Percentiles rank a stretch among this genome's conserved stretches.
These are phyloP conservation scores for Metschnikowia drakensbergensis DNA, from an alignment of 805 yeast species.

Conservation along the genomic window DNA sequence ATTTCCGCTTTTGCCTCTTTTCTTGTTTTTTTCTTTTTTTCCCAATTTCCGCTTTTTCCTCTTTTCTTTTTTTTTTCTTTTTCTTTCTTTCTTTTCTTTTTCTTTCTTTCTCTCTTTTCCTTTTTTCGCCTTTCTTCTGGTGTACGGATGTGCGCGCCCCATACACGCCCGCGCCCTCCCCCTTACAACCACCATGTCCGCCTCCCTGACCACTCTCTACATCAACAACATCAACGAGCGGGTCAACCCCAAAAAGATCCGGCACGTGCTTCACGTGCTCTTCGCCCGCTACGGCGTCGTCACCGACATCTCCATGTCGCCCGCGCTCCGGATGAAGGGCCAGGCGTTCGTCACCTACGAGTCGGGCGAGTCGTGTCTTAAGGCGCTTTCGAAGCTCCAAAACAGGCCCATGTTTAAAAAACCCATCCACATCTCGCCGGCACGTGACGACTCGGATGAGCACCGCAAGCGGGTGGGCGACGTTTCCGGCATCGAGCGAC, in stretches of 20 bases:
- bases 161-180: too few species aligned
- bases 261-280: constrained; percentile 35
- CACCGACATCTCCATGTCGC: constrained; percentile 51
- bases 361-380: constrained; percentile 37
- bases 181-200: too few species aligned
- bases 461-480: constrained; percentile 13
- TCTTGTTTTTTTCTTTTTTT: too few species aligned
- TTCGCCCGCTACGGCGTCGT: constrained; percentile 49
- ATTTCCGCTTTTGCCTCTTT: too few species aligned
- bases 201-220: constrained; percentile 37
- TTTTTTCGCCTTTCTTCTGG: too few species aligned
- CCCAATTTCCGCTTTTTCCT: too few species aligned
- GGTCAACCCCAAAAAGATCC: constrained; percentile 50
- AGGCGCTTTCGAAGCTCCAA: constrained; percentile 44
- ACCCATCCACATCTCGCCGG: constrained; percentile 43
- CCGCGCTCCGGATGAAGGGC: constrained; percentile 66
- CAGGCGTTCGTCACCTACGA: constrained; percentile 74
- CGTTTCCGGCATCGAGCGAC: constrained; percentile 10
- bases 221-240: constrained; percentile 71
- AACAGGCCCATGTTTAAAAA: constrained; percentile 43
- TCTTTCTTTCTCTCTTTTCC: too few species aligned
- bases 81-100: too few species aligned
- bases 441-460: constrained; percentile 45
- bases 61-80: too few species aligned
- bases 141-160: too few species aligned